phyloP scores from a whole-genome alignment of 306 rosid species.

The Pyrus bretschneideri region DNA sequence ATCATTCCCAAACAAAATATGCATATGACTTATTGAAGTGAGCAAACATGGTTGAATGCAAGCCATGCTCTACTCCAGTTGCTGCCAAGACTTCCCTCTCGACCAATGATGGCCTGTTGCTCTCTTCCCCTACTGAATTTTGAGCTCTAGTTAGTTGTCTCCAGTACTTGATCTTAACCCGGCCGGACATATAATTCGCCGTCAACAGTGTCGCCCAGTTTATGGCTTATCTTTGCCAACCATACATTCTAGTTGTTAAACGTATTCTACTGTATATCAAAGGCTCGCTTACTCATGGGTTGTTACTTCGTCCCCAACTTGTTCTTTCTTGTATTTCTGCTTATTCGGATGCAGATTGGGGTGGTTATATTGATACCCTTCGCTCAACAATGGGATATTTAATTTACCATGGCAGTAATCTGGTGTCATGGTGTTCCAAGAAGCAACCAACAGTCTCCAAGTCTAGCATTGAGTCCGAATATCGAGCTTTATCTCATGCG shows the following conservation, averaged over 20 bases:
- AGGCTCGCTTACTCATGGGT: neutral
- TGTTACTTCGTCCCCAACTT: neutral
- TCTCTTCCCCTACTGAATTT: neutral
- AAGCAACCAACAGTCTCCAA: neutral
- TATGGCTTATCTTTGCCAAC: neutral
- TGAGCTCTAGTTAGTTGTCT: neutral
- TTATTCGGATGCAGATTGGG: neutral
- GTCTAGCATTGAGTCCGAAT: neutral
- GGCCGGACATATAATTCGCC: too few species aligned
- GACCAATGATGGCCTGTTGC: neutral
- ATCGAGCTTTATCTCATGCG: neutral
- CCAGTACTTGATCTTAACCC: too few species aligned
- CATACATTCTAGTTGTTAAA: neutral
- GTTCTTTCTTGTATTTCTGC: neutral
- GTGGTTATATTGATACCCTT: fast-evolving
- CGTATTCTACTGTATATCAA: neutral
- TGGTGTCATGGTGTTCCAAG: neutral
- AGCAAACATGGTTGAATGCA: neutral
- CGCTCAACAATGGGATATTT: neutral
- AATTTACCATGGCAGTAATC: neutral
- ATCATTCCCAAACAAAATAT: neutral
- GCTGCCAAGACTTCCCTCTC: neutral
- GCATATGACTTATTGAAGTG: neutral
- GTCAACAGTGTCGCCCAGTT: neutral
- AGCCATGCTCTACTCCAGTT: neutral